phyloP scores from a whole-genome alignment of 2,329 filamentous ascomycete species.

The Ophidiomyces ophidiicola region DNA sequence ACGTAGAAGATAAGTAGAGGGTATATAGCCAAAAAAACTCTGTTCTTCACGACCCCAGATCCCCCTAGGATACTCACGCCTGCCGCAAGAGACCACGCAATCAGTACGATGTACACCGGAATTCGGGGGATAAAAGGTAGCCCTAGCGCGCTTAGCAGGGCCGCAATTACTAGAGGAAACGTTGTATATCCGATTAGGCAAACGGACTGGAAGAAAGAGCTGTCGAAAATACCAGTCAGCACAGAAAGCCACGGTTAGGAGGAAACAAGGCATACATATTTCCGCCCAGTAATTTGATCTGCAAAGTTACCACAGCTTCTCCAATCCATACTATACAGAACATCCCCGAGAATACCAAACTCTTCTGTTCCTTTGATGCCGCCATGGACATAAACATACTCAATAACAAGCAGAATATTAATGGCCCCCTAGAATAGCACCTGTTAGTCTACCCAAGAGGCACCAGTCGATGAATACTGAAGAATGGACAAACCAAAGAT shows the following conservation, averaged over 20 bases:
- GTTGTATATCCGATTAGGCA: conserved; percentile 98
- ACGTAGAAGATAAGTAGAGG: conserved; percentile 93
- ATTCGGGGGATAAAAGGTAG: conserved; percentile 72
- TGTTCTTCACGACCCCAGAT: conserved; percentile 88
- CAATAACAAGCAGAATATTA: conserved; percentile 84
- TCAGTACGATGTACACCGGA: conserved; percentile 77
- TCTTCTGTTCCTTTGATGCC: conserved; percentile 66
- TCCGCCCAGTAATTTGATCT: conserved; percentile 91
- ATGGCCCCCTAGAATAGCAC: conserved; percentile 55
- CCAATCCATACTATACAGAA: conserved; percentile 97
- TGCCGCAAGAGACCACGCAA: conserved; percentile 86
- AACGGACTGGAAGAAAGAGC: conserved; percentile 93
- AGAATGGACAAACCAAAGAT: conserved; percentile 55
- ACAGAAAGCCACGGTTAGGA: conserved; percentile 9
- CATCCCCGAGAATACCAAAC: conserved; percentile 84
- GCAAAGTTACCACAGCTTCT: conserved; percentile 89
- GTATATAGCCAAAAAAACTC: conserved; percentile 86
- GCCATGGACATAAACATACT: conserved; percentile 78
- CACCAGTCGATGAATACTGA: neutral
- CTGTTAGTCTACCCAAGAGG: neutral
- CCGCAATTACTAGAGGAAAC: conserved; percentile 89
- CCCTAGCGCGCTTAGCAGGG: conserved; percentile 70
- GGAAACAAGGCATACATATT: conserved; percentile 58
- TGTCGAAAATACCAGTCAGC: conserved; percentile 29
- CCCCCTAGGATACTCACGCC: conserved; percentile 93